Percentiles rank a stretch among this genome's conserved stretches.
phyloP scores from a whole-genome alignment of 495 filamentous ascomycete species.

The Margaritispora aquatica region DNA sequence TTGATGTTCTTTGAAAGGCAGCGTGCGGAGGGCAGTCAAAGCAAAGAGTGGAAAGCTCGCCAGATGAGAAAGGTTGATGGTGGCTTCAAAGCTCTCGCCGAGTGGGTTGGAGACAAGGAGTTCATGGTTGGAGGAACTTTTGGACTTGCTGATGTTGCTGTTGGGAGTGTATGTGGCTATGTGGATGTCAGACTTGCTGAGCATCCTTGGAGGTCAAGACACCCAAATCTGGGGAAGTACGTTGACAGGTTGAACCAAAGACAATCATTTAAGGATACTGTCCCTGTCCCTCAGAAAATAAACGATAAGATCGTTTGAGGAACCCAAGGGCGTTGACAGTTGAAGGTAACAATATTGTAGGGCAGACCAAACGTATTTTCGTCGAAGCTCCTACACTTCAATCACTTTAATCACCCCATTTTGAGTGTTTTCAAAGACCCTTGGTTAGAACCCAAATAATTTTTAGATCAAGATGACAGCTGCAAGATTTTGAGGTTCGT shows the following conservation, averaged over 20 bases:
- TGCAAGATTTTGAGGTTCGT: no score
- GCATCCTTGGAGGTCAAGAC: constrained; percentile 4
- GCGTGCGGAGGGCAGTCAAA: not conserved
- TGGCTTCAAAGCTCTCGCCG: constrained; percentile 6
- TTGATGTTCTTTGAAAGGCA: constrained; percentile 4
- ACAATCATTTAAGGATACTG: not conserved
- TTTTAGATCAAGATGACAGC: no score
- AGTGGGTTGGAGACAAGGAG: constrained; percentile 5
- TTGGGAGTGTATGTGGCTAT: constrained; percentile 11
- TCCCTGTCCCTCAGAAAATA: constrained; percentile 1
- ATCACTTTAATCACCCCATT: no score
- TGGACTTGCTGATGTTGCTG: constrained; percentile 7
- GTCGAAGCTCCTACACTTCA: no score
- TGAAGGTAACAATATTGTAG: not conserved
- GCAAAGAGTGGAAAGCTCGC: not conserved
- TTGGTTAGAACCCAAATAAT: no score
- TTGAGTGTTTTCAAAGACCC: no score
- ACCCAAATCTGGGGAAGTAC: constrained; percentile 6
- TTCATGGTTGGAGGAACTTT: constrained; percentile 4
- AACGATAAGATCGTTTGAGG: constrained; percentile 2
- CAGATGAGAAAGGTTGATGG: constrained; percentile 9
- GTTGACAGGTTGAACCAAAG: not conserved
- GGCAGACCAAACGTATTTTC: no score
- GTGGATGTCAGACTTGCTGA: constrained; percentile 3
- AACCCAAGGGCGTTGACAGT: not conserved